Base-by-base conservation (phyloP, 164 flowering plant genomes). In the Macadamia integrifolia region DNA sequence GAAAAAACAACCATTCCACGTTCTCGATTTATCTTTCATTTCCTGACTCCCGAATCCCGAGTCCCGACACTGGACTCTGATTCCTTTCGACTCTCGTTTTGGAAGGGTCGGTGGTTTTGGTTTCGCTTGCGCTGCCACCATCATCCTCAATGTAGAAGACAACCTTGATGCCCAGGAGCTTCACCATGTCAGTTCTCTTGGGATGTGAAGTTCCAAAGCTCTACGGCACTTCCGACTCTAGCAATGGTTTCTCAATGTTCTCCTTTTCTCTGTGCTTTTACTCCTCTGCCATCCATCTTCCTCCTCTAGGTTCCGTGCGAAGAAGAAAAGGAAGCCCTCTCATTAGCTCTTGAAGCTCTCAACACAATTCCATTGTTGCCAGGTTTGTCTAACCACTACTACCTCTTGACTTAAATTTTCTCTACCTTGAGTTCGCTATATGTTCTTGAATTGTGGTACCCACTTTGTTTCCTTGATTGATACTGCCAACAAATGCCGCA, bases 191-290 rank as follows among this genome's bases (percentile, higher is more conserved):
- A 46, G 13, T 46, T 9, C 12, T 46, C n/a, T 13, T 53, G 57
- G 57, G 57, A 53, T 53, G 57, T 53, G 17, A 53, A 53, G 57
- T 53, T 53, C 57, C 18, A 53, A 53, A 53, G 57, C 57, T 53
- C 57, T 53, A 3, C 8, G 11, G 23, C 23, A 23, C 23, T 15
- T 50, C 17, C 13, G 55, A 53, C 18, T 14, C 57, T 13, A 12
- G 13, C 6, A 14, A 53, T 46, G 57, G 57, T n/a, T 17, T 53
- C 50, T 8, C 50, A 8, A 9, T 46, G 6, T 46, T 3, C 13
- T 46, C 50, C 57, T 53, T 1, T 53, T 14, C 18, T 12, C 57
- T 53, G 18, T 53, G 23, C 57, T 35, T 5, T n/a, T 53, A 13
- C 55, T 14, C 6, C n/a, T 53, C 57, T 17, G 57, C 18, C 4